Conservation (phyloP, 495 filamentous ascomycete genomes). For the Aspergillus saccharolyticus region DNA sequence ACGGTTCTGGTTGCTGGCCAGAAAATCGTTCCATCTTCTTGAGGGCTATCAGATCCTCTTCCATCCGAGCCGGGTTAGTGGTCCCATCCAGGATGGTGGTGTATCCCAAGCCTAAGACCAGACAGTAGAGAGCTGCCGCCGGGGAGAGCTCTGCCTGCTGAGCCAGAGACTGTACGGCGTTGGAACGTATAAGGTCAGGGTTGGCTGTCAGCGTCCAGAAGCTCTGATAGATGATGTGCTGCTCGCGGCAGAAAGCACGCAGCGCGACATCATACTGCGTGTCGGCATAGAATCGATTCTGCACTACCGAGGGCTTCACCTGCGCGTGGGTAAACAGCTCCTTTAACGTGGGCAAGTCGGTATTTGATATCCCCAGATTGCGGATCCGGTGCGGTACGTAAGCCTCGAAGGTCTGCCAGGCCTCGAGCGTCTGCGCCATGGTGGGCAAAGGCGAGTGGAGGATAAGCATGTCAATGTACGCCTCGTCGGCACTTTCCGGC, state of each 20-base stretch:
- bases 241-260: slow-evolving; percentile 56
- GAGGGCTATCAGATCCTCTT: slow-evolving; percentile 55
- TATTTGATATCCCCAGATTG: slow-evolving; percentile 71
- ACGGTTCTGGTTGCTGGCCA: slow-evolving; percentile 35
- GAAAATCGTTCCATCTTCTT: slow-evolving; percentile 45
- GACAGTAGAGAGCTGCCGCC: slow-evolving; percentile 59
- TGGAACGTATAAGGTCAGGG: slow-evolving; percentile 47
- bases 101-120: slow-evolving; percentile 57
- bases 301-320: slow-evolving; percentile 60
- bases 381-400: slow-evolving; percentile 62
- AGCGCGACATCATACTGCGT: slow-evolving; percentile 58
- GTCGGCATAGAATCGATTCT: slow-evolving; percentile 65
- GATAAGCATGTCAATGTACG: slow-evolving; percentile 69
- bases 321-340: slow-evolving; percentile 39
- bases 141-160: slow-evolving; percentile 38
- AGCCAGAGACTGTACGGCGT: slow-evolving; percentile 50
- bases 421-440: slow-evolving; percentile 53
- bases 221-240: slow-evolving; percentile 61
- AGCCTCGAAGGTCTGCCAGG: slow-evolving; percentile 57
- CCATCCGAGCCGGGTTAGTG: slow-evolving; percentile 58
- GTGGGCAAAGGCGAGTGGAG: slow-evolving; percentile 64
- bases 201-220: slow-evolving; percentile 82
- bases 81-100: slow-evolving; percentile 68
- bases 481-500: slow-evolving; percentile 28
- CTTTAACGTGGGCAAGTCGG: slow-evolving; percentile 47